Percentiles rank a stretch among this genome's conserved stretches.
These are phyloP conservation scores for Amauroascus niger DNA, from an alignment of 2,329 filamentous ascomycete genomes.

Conservation along the genomic window DNA sequence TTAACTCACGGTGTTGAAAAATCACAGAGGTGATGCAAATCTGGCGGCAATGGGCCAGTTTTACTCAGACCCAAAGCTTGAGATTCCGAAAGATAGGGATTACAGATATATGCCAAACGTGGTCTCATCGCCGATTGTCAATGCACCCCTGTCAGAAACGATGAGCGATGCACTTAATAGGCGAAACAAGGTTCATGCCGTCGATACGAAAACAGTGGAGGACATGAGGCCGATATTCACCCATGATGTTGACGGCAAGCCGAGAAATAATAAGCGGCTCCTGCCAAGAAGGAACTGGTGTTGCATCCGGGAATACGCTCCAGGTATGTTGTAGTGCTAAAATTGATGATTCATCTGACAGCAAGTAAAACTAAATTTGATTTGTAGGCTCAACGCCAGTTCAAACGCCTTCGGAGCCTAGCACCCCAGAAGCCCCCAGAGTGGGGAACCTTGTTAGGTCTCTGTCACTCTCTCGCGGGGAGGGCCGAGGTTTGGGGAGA, in stretches of 20 bases:
- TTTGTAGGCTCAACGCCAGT: slow-evolving; percentile 64
- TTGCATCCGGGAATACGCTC: slow-evolving; percentile 74
- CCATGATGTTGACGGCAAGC: slow-evolving; percentile 78
- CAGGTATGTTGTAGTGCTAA: slow-evolving; percentile 43
- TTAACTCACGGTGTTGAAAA: slow-evolving; percentile 5
- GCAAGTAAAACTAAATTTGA: slow-evolving; percentile 42
- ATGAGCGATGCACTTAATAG: slow-evolving; percentile 89
- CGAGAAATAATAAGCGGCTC: slow-evolving; percentile 81
- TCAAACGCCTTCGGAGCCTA: slow-evolving; percentile 49
- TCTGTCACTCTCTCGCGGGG: slow-evolving; percentile 51
- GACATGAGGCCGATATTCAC: slow-evolving; percentile 91
- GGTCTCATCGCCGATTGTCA: slow-evolving; percentile 87
- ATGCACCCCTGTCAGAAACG: slow-evolving; percentile 76
- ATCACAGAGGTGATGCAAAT: slow-evolving; percentile 87
- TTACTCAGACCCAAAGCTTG: slow-evolving; percentile 78
- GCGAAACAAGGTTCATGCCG: slow-evolving; percentile 65
- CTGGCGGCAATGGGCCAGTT: slow-evolving; percentile 88
- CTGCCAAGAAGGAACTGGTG: slow-evolving; percentile 93
- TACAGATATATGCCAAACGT: slow-evolving; percentile 96
- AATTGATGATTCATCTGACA: slow-evolving; percentile 5
- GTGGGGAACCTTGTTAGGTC: slow-evolving; percentile 45
- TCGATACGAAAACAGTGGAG: slow-evolving; percentile 70
- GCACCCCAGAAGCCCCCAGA: slow-evolving; percentile 17
- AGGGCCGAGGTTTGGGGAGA: slow-evolving; percentile 37
- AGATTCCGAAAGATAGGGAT: slow-evolving; percentile 77